Percentiles rank a stretch among this genome's conserved stretches.
Conservation (phyloP, 352 stramenopile species). For the Globisporangium heterothallicum region DNA sequence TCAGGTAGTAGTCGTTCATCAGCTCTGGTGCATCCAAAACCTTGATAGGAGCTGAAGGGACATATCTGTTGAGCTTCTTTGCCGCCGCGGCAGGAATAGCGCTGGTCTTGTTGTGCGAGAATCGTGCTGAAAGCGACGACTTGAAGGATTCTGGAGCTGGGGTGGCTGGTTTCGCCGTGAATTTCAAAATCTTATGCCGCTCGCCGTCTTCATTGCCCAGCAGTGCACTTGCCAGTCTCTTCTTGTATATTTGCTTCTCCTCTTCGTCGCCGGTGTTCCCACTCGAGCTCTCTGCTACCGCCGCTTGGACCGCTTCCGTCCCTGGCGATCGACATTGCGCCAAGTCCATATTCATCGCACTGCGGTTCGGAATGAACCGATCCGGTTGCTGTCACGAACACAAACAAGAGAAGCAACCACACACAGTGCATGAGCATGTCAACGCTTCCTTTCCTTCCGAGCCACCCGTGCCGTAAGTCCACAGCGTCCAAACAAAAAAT, state of each 20-base stretch:
- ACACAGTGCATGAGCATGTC: background rate
- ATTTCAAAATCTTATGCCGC: constrained; percentile 96
- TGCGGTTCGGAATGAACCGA: constrained; percentile 82
- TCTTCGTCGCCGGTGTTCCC: constrained; percentile 40
- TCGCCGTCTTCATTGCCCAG: constrained; percentile 68
- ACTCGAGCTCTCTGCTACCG: constrained; percentile 3
- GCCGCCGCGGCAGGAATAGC: constrained; percentile 53
- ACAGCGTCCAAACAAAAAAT: background rate
- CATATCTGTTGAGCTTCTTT: constrained; percentile 91
- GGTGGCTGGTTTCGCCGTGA: constrained; percentile 94
- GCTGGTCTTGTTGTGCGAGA: constrained; percentile 95
- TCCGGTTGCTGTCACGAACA: constrained; percentile 39
- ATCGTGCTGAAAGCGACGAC: constrained; percentile 89
- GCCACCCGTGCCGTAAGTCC: too few relatives aligned
- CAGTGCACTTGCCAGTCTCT: constrained; percentile 71
- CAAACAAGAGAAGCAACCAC: background rate
- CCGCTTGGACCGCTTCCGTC: constrained; percentile 41
- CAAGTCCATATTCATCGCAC: constrained; percentile 82
- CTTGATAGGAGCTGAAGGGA: constrained; percentile 94
- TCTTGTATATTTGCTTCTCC: constrained; percentile 81
- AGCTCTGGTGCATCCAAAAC: constrained; percentile 97
- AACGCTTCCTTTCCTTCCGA: too few relatives aligned
- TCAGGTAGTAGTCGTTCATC: constrained; percentile 99
- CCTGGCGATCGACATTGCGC: constrained; percentile 65
- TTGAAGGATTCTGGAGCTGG: constrained; percentile 92